phyloP scores from a whole-genome alignment of 208 protist species.

The Leishmania mexicana region DNA sequence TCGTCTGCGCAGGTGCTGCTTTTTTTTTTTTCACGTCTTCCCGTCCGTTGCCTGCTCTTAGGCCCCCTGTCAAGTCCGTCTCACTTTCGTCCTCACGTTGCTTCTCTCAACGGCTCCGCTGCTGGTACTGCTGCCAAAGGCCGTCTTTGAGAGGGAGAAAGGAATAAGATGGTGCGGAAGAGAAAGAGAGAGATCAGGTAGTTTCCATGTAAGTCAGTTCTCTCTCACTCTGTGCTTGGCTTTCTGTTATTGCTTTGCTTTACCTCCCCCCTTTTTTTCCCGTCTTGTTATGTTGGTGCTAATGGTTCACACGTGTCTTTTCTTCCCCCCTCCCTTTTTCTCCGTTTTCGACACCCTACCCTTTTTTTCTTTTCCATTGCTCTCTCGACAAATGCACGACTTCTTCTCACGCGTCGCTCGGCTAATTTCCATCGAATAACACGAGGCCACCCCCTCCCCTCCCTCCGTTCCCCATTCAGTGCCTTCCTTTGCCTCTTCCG shows the following conservation, averaged over 20 bases:
- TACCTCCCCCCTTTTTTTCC: slow-evolving; percentile 1
- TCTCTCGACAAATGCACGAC: not conserved
- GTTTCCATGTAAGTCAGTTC: not conserved
- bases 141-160: not conserved
- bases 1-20: not conserved
- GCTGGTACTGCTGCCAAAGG: not conserved
- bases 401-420: not conserved
- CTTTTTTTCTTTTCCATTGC: not conserved
- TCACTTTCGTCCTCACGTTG: slow-evolving; percentile 18
- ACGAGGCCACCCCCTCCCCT: not conserved
- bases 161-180: not conserved
- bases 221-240: slow-evolving; percentile 1
- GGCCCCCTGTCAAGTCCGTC: not conserved
- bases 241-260: slow-evolving; percentile 13
- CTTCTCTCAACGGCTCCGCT: not conserved
- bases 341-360: not conserved
- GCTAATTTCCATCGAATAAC: not conserved
- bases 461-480: not conserved
- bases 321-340: not conserved
- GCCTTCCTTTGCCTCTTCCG: not conserved
- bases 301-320: slow-evolving; percentile 10
- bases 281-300: slow-evolving; percentile 10
- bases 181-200: not conserved
- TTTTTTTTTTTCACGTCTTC: slow-evolving; percentile 8
- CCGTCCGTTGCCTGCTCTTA: not conserved